Evolutionary conservation across 2,329 filamentous ascomycete species (phyloP).

Genomic region (Onygenales sp.): DNA sequence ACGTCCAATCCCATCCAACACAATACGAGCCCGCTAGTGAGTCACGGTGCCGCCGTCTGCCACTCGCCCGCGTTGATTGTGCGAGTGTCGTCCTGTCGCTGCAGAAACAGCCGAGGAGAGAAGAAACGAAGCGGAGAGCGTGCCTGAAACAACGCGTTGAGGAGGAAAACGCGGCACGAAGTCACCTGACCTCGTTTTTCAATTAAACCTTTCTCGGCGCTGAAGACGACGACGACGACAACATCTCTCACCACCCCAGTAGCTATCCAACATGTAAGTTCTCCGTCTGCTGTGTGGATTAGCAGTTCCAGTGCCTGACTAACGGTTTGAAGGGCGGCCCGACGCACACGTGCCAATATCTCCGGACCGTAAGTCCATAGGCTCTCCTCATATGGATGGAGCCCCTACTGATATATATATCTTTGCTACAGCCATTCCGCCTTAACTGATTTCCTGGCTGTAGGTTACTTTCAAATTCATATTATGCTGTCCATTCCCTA

Average conservation of each 20-base stretch:
- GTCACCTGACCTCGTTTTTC: slow-evolving; percentile 9
- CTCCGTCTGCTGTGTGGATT: neutral
- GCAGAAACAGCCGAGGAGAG: no score
- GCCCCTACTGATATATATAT: slow-evolving; percentile 11
- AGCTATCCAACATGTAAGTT: slow-evolving; percentile 3
- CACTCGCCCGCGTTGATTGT: neutral
- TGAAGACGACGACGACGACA: neutral
- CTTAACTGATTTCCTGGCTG: slow-evolving; percentile 58
- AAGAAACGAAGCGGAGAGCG: neutral
- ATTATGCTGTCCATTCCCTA: no score
- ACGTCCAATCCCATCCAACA: neutral
- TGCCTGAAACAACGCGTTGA: slow-evolving; percentile 11
- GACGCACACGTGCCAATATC: slow-evolving; percentile 1
- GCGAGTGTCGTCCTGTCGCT: neutral
- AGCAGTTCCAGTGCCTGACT: neutral
- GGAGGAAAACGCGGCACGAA: slow-evolving; percentile 11
- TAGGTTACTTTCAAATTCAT: slow-evolving; percentile 24
- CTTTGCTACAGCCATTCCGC: slow-evolving; percentile 45
- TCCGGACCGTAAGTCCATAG: slow-evolving; percentile 32
- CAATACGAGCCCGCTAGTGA: neutral
- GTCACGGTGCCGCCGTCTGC: neutral
- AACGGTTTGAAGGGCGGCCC: slow-evolving; percentile 1
- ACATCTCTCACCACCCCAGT: neutral
- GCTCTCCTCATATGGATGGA: neutral
- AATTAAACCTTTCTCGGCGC: slow-evolving; percentile 6